Conservation (phyloP, 768 basidiomycete genomes). For the Suillus occidentalis region DNA sequence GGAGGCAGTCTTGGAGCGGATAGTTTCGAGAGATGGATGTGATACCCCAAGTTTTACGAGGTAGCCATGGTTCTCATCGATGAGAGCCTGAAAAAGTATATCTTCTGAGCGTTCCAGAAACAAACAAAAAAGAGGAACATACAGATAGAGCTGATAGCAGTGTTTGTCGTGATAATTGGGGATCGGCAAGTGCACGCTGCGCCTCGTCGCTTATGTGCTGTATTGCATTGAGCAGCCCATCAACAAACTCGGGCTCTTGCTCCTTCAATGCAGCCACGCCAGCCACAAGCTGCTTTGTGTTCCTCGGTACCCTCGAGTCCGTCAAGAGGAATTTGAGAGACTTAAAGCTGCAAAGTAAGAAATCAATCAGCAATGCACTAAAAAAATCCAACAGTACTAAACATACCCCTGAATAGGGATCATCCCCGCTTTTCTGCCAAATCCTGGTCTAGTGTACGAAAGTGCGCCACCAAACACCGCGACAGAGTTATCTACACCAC, state of each 20-base stretch:
- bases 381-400: not conserved
- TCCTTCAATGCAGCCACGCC: constrained; percentile 75
- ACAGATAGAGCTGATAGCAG: constrained; percentile 72
- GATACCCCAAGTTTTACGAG: constrained; percentile 88
- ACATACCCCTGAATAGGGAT: constrained; percentile 77
- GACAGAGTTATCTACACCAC: constrained; percentile 96
- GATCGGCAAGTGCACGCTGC: constrained; percentile 67
- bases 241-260: constrained; percentile 85
- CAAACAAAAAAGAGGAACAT: constrained; percentile 32
- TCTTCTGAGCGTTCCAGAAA: constrained; percentile 5
- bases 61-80: constrained; percentile 86
- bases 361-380: constrained; percentile 10
- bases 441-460: constrained; percentile 82
- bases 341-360: constrained; percentile 66
- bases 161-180: constrained; percentile 63
- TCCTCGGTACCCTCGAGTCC: constrained; percentile 89
- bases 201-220: constrained; percentile 87
- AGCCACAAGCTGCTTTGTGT: constrained; percentile 93
- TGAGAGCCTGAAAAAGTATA: constrained; percentile 55
- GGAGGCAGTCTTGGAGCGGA: constrained; percentile 66
- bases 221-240: constrained; percentile 74
- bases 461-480: constrained; percentile 91
- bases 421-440: constrained; percentile 78
- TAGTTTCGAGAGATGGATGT: constrained; percentile 82
- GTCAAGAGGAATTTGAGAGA: constrained; percentile 88